Base-by-base conservation (phyloP, 163 green algal species). In the Smithsoniella earleae region DNA sequence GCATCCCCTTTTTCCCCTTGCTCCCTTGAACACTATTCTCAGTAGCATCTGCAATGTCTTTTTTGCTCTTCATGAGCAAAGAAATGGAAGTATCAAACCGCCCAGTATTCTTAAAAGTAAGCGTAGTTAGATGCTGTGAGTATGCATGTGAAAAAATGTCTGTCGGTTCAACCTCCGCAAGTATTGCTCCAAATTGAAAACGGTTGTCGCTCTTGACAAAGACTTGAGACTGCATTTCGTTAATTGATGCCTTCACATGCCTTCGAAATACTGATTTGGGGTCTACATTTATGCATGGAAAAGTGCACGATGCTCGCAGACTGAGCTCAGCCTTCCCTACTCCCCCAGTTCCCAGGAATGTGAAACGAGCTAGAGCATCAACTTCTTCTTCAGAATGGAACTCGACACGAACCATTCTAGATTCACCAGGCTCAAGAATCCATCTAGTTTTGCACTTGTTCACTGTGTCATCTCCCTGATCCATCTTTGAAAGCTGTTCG, bases 281-380 rank as follows among this genome's bases (percentile, higher is more conserved):
- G 72, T 92, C 86, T 20, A 79, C 81, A 64, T 33, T 77, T 66
- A 94, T 89, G 63, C 82, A 79, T 8, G 88, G 88, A 75, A 88
- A 85, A 62, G 86, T 84, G 75, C 86, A 92, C 16, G 64, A 66
- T 20, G 83, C 88, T 2, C 63, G 80, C 2, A 86, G 37, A 5
- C 63, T 52, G 13, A 88, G 52, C 18, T 69, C 58, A 69, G 58
- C 31, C 34, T 43, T 69, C 30, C 16, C 58, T 36, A 30, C 25
- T 4, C 58, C 25, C 58, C 38, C n/a, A 20, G 18, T 16, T 28
- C 5, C 22, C 25, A 3, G 40, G 58, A 69, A 43, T 16, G n/a
- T 31, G 8, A 33, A 36, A 33, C 58, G 20, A 13, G 58, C 22
- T 16, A 43, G 6, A 13, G 34, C 27, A 38, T 69, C 25, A 43